These are phyloP conservation scores for Wolfiporia cocos DNA, from an alignment of 1,284 basidiomycete species.

Conservation along the genomic window DNA sequence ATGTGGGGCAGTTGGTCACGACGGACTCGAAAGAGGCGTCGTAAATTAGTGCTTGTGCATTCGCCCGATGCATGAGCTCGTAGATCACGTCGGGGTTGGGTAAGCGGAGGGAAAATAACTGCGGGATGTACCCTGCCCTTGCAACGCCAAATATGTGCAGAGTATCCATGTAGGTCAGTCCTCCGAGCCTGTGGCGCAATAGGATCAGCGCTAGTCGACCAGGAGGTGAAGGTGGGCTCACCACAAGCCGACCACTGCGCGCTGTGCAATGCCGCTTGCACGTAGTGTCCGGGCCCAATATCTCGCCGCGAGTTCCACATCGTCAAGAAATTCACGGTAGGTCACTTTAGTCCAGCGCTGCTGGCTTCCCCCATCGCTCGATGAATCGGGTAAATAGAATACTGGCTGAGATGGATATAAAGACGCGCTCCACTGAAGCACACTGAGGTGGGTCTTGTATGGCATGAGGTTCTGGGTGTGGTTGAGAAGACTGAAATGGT, in stretches of 20 bases:
- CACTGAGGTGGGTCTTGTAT: conserved; percentile 37
- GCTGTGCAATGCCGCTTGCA: conserved; percentile 35
- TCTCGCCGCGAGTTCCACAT: conserved; percentile 46
- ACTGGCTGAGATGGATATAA: conserved; percentile 38
- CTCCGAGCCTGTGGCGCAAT: conserved; percentile 58
- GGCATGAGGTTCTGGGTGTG: conserved; percentile 14
- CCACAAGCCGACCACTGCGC: conserved; percentile 64
- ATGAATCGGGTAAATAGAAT: conserved; percentile 41
- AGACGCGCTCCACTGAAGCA: conserved; percentile 41
- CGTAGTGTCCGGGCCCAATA: conserved; percentile 47
- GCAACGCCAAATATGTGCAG: conserved; percentile 66
- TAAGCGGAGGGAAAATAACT: conserved; percentile 65
- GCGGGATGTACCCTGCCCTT: conserved; percentile 64
- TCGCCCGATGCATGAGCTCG: conserved; percentile 53
- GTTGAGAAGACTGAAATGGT: conserved; percentile 5
- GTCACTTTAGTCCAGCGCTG: conserved; percentile 44
- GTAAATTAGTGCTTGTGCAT: conserved; percentile 55
- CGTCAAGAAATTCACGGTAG: conserved; percentile 43
- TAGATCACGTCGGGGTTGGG: conserved; percentile 62
- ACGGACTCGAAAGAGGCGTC: conserved; percentile 40
- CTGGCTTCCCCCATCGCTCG: conserved; percentile 28
- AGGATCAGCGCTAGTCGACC: too few species aligned
- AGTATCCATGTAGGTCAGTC: conserved; percentile 60
- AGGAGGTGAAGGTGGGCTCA: too few species aligned
- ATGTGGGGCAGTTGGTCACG: conserved; percentile 39